These are phyloP conservation scores for Westerdykella aurantiaca DNA, from an alignment of 2,329 filamentous ascomycete species.

Conservation along the genomic window DNA sequence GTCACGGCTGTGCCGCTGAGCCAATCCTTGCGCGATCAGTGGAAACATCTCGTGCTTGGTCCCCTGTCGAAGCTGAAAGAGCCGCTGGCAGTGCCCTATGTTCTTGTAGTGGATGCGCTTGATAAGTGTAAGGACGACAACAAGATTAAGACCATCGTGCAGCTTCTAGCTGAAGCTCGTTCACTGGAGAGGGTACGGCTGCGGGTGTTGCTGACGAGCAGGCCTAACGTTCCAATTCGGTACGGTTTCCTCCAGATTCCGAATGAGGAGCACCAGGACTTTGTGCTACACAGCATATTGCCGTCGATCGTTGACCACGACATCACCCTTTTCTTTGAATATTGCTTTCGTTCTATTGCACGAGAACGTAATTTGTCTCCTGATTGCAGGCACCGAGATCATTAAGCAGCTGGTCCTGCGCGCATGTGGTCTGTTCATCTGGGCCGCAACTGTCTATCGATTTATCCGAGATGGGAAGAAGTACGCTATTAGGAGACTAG, in stretches of 20 bases:
- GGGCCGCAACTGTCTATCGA: slow-evolving; percentile 22
- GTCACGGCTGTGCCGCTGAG: neutral
- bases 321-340: slow-evolving; percentile 9
- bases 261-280: slow-evolving; percentile 4
- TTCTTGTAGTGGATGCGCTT: slow-evolving; percentile 24
- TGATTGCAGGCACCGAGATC: slow-evolving; percentile 8
- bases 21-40: slow-evolving; percentile 14
- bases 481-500: slow-evolving; percentile 5
- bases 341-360: neutral
- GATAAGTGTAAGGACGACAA: slow-evolving; percentile 26
- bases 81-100: neutral
- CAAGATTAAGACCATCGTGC: slow-evolving; percentile 9
- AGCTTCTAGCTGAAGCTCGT: slow-evolving; percentile 7
- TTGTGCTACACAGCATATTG: slow-evolving; percentile 13
- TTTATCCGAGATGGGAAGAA: slow-evolving; percentile 10
- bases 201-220: slow-evolving; percentile 15
- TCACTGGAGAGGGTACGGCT: slow-evolving; percentile 3
- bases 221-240: slow-evolving; percentile 13
- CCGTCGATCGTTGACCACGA: slow-evolving; percentile 11
- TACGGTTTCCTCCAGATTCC: slow-evolving; percentile 7
- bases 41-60: slow-evolving; percentile 11
- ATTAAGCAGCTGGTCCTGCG: slow-evolving; percentile 20
- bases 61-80: slow-evolving; percentile 5
- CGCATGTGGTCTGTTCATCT: slow-evolving; percentile 34
- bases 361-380: slow-evolving; percentile 1